Base-by-base conservation (phyloP, 345 rosid genomes). In the Eucalyptus grandis region DNA sequence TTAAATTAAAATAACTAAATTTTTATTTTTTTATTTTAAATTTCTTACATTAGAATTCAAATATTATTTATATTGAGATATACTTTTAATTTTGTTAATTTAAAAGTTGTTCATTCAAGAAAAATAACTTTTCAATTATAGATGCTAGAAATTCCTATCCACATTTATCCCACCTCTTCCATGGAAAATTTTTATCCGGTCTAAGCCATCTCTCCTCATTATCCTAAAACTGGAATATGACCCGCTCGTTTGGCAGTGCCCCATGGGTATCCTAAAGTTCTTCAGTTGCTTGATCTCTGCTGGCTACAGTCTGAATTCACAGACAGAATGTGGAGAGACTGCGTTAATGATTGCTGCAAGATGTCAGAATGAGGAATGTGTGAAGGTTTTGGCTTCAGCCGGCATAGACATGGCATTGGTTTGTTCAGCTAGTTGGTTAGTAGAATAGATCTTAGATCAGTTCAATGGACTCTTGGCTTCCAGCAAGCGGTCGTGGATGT, bases 351-450 rank as follows among this genome's bases (percentile, higher is more conserved):
- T 96, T 40, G 90, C 92, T 88, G 93, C 93, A 40, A 93, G 94
- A 89, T 87, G 92, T 91, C 91, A 89, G 91, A 94, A 91, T 53
- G 92, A 56, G 80, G 94, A 90, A 47, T 94, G 95, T 90, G 88
- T 96, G 56, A 90, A 89, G 89, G 88, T 82, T 51, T 83, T 96
- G 88, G 94, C 91, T 54, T 91, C 90, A 53, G 93, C 90, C 51
- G 97, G 95, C 50, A 96, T 94, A 47, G 96, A 95, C 91, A 91
- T 95, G 81, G 94, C 95, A 83, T 87, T 93, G 65, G 89, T 93
- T 80, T 92, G 92, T 87, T 87, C 89, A 37, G 88, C 91, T 50
- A 91, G 94, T 89, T 92, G 91, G 80, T 92, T 91, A 88, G 95
- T 89, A 62, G 88, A 80, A 82, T 92, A 94, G 50, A 87, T 94